Conservation (phyloP, 192 early-diverging fungal species). For the Backusella luteola region DNA sequence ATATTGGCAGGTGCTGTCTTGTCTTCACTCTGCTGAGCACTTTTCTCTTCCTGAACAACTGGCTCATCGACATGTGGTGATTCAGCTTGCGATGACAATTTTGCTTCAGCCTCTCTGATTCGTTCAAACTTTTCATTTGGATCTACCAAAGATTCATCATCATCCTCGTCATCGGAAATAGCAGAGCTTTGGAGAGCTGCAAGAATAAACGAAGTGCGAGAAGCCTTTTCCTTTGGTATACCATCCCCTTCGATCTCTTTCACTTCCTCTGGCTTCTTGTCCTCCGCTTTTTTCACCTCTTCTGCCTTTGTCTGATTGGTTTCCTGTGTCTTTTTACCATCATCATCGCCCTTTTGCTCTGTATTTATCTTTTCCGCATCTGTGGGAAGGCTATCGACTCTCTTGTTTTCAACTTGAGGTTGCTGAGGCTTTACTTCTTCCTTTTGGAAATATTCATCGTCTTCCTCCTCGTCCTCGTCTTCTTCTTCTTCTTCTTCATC, state of each 20-base stretch:
- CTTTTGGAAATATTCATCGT: constrained; percentile 17
- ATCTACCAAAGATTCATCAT: constrained; percentile 8
- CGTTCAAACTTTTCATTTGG: constrained; percentile 11
- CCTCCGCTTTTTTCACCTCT: neutral
- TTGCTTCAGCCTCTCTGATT: neutral
- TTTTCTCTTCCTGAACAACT: neutral
- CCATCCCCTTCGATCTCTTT: neutral
- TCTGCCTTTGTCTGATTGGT: neutral
- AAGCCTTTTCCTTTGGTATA: neutral
- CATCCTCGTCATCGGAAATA: constrained; percentile 4
- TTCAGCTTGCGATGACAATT: neutral
- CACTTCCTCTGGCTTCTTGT: neutral
- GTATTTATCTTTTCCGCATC: neutral
- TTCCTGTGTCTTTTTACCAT: neutral
- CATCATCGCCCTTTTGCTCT: neutral
- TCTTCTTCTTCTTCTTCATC: constrained; percentile 10
- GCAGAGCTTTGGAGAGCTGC: constrained; percentile 1
- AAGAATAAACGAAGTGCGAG: constrained; percentile 14
- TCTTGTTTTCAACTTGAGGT: neutral
- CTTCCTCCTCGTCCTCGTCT: constrained; percentile 5
- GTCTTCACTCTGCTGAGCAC: neutral
- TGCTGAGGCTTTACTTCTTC: neutral
- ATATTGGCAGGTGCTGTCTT: neutral
- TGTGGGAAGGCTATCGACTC: neutral
- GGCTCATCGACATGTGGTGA: neutral